Conservation (phyloP, 345 rosid species). For the Brassica cretica region DNA sequence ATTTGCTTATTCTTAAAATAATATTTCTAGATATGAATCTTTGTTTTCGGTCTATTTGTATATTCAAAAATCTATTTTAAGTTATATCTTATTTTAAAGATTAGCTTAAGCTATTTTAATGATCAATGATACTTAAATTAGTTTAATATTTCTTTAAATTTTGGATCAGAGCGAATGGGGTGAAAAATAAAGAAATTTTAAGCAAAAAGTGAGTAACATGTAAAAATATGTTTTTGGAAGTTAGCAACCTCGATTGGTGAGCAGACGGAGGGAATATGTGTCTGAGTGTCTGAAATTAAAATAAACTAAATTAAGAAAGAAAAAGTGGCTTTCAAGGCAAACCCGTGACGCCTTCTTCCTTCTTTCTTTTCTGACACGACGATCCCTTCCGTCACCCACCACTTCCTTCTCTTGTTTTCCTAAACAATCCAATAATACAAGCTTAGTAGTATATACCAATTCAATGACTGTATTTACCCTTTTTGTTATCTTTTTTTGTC, state of each 20-base stretch:
- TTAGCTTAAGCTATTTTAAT: too few species aligned
- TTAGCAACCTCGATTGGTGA: constrained; percentile 53
- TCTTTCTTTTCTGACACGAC: constrained; percentile 50
- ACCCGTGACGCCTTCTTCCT: constrained; percentile 74
- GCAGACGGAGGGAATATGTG: constrained; percentile 69
- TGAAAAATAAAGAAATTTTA: neutral
- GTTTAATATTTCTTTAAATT: too few species aligned
- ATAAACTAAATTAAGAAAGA: neutral
- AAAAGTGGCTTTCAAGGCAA: constrained; percentile 84
- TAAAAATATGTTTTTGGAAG: constrained; percentile 29
- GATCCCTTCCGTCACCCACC: constrained; percentile 71
- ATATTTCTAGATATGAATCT: too few species aligned
- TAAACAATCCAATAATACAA: constrained; percentile 30
- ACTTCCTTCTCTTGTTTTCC: constrained; percentile 38
- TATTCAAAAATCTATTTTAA: too few species aligned
- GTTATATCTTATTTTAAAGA: too few species aligned
- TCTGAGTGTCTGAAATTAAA: constrained; percentile 66
- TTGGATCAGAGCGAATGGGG: neutral
- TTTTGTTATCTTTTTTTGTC: neutral
- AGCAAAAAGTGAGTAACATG: neutral
- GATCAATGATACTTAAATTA: too few species aligned
- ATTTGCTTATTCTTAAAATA: too few species aligned
- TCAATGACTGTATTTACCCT: neutral
- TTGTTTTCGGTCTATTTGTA: too few species aligned
- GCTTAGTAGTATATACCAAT: constrained; percentile 12